phyloP scores from a whole-genome alignment of 2,329 filamentous ascomycete species.

The Penicillium vulpinum region DNA sequence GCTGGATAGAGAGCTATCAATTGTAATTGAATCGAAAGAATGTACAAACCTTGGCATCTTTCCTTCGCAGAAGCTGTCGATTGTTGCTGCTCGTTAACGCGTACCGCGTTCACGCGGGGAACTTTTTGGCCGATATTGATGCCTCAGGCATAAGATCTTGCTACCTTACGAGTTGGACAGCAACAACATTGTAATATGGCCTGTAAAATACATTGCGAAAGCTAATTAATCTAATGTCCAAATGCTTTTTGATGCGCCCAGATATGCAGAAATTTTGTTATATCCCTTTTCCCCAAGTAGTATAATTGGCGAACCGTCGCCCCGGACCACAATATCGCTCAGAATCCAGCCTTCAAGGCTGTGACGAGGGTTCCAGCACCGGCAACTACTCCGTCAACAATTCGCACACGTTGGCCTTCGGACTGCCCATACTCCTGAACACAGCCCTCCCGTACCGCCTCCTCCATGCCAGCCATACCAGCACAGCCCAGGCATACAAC shows the following conservation, averaged over 20 bases:
- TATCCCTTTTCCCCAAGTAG: neutral
- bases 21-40: neutral
- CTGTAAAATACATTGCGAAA: neutral
- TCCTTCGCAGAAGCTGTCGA: constrained; percentile 29
- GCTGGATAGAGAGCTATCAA: neutral
- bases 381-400: constrained; percentile 68
- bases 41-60: constrained; percentile 42
- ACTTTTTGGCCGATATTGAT: constrained; percentile 23
- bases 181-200: constrained; percentile 3
- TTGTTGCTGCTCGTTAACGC: constrained; percentile 30
- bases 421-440: constrained; percentile 62
- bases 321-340: neutral
- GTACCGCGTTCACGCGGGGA: constrained; percentile 39
- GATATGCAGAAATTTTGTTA: neutral
- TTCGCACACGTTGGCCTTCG: constrained; percentile 60
- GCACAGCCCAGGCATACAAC: constrained; percentile 85
- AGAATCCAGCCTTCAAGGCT: constrained; percentile 41
- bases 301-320: neutral
- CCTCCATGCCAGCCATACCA: constrained; percentile 84
- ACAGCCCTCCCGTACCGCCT: constrained; percentile 70
- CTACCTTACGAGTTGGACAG: constrained; percentile 4
- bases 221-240: neutral
- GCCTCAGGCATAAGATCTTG: constrained; percentile 29
- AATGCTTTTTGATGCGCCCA: neutral
- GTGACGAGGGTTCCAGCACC: constrained; percentile 39